Percentiles rank a stretch among this genome's conserved stretches.
Evolutionary conservation across 2,329 filamentous ascomycete species (phyloP).

Genomic region (Neofusicoccum laricinum): DNA sequence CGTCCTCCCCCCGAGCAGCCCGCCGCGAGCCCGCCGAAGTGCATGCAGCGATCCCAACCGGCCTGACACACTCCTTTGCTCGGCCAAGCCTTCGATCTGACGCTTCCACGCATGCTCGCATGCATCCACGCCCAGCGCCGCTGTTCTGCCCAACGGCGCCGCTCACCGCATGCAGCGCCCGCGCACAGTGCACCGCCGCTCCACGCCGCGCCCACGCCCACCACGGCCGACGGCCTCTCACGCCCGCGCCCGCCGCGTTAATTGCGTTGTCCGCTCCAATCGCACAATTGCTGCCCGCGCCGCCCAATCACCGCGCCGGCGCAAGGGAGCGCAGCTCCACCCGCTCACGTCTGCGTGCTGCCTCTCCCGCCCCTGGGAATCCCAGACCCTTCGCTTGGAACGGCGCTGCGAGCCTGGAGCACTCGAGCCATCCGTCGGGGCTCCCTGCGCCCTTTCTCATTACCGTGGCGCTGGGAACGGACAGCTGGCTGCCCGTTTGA

Average conservation of each 20-base stretch:
- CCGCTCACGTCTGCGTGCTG: neutral
- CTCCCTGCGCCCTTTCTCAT: slow-evolving; percentile 13
- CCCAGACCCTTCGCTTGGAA: slow-evolving; percentile 11
- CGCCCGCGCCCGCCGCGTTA: neutral
- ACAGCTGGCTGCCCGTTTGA: slow-evolving; percentile 13
- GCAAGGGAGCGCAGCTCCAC: neutral
- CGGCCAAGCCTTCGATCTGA: slow-evolving; percentile 11
- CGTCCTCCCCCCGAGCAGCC: neutral
- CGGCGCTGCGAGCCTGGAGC: slow-evolving; percentile 7
- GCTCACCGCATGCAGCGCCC: slow-evolving; percentile 5
- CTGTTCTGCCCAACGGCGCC: slow-evolving; percentile 5
- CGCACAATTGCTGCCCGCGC: neutral
- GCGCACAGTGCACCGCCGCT: slow-evolving; percentile 2
- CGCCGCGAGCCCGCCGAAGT: neutral
- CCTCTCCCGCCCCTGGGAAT: slow-evolving; percentile 6
- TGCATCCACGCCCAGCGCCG: slow-evolving; percentile 2
- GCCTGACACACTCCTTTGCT: neutral
- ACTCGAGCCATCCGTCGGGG: slow-evolving; percentile 8
- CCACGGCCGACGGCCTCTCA: too few relatives aligned
- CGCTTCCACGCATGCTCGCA: slow-evolving; percentile 8
- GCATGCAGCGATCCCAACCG: neutral
- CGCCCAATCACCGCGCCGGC: neutral
- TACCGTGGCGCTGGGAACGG: slow-evolving; percentile 13
- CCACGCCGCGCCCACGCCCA: neutral
- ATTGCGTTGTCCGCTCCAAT: neutral